phyloP scores from a whole-genome alignment of 768 basidiomycete genomes.

The Gymnopilus dilepis region DNA sequence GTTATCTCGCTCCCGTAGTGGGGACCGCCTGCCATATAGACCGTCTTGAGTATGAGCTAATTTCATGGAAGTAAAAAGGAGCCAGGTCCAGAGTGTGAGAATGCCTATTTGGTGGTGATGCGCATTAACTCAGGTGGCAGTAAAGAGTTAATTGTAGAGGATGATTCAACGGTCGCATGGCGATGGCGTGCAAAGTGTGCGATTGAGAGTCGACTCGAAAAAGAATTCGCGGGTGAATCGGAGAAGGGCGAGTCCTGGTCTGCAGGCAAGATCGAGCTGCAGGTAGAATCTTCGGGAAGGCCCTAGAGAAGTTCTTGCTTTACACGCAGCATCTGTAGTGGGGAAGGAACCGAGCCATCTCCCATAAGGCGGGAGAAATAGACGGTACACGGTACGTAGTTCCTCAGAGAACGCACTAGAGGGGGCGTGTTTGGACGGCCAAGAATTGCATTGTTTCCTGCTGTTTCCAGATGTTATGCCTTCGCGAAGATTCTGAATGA shows the following conservation, averaged over 20 bases:
- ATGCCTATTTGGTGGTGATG: constrained; percentile 12
- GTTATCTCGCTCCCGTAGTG: constrained; percentile 15
- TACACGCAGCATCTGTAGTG: constrained; percentile 4
- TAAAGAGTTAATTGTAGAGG: constrained; percentile 5
- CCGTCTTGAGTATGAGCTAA: neutral
- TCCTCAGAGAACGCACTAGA: constrained; percentile 1
- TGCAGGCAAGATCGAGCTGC: constrained; percentile 4
- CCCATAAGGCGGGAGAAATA: constrained; percentile 13
- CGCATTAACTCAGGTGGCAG: constrained; percentile 13
- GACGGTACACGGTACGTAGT: constrained; percentile 9
- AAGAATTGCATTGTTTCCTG: constrained; percentile 15
- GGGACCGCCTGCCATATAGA: constrained; percentile 6
- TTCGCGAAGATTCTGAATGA: constrained; percentile 15
- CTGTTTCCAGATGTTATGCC: constrained; percentile 23
- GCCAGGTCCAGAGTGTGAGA: constrained; percentile 9
- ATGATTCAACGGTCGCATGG: constrained; percentile 13
- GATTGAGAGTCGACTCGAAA: constrained; percentile 7
- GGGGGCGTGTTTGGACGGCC: constrained; percentile 9
- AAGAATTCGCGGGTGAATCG: constrained; percentile 26
- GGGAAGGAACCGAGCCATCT: neutral
- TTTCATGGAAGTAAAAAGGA: neutral
- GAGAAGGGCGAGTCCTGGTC: constrained; percentile 14
- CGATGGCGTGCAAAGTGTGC: constrained; percentile 15
- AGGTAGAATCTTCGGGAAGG: constrained; percentile 17
- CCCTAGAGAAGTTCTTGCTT: neutral